Evolutionary conservation across 371 early-diverging fungal species (phyloP).

Genomic region (Dinochytrium kinnereticum): DNA sequence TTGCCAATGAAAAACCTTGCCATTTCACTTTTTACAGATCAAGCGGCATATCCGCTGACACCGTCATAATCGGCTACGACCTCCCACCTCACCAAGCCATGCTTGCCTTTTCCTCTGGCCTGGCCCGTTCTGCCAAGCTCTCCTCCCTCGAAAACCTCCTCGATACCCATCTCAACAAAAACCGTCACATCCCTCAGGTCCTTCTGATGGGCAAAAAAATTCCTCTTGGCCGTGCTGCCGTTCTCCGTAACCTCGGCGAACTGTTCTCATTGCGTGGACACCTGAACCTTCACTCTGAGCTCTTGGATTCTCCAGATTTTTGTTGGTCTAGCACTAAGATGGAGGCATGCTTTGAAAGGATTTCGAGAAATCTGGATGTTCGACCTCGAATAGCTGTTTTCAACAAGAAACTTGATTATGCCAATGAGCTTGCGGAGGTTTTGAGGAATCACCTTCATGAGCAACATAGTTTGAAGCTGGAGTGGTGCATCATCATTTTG

Average conservation of each 20-base stretch:
- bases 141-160: constrained; percentile 54
- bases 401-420: constrained; percentile 66
- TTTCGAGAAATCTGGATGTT: constrained; percentile 55
- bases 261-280: constrained; percentile 52
- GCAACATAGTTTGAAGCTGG: constrained; percentile 56
- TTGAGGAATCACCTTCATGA: constrained; percentile 56
- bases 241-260: constrained; percentile 55
- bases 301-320: constrained; percentile 60
- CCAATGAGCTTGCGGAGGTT: constrained; percentile 60
- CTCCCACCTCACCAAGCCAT: constrained; percentile 51
- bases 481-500: constrained; percentile 61
- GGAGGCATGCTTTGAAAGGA: constrained; percentile 51
- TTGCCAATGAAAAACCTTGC: too few relatives aligned
- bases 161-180: constrained; percentile 52
- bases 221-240: constrained; percentile 44
- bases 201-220: constrained; percentile 52
- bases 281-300: constrained; percentile 58
- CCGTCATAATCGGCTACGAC: constrained; percentile 50
- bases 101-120: constrained; percentile 60
- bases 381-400: constrained; percentile 54
- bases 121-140: constrained; percentile 58
- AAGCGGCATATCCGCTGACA: constrained; percentile 51
- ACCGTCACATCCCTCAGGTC: constrained; percentile 50
- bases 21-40: constrained; percentile 27
- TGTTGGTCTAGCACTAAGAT: constrained; percentile 54